phyloP scores from a whole-genome alignment of 1,284 basidiomycete species.

The Flammula alnicola region DNA sequence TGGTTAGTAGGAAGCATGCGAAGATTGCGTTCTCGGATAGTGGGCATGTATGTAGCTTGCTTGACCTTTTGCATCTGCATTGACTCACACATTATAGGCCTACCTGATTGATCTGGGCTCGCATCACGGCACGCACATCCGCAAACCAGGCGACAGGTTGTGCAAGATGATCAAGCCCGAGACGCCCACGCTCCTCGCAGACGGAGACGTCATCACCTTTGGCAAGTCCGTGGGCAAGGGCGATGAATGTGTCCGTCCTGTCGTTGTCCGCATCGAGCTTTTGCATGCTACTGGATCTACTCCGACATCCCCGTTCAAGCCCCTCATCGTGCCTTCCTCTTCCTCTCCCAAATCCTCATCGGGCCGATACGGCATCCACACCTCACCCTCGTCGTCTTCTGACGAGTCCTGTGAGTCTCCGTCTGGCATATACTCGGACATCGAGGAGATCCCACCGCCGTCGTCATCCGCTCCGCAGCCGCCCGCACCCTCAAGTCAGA shows the following conservation, averaged over 20 bases:
- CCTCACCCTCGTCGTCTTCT: slow-evolving; percentile 45
- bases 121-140: slow-evolving; percentile 67
- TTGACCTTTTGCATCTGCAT: slow-evolving; percentile 10
- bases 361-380: slow-evolving; percentile 56
- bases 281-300: slow-evolving; percentile 34
- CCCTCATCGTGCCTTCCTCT: slow-evolving; percentile 33
- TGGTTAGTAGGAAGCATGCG: slow-evolving; percentile 69
- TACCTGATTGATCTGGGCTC: slow-evolving; percentile 63
- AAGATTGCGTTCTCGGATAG: slow-evolving; percentile 65
- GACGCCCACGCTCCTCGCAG: slow-evolving; percentile 50
- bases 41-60: slow-evolving; percentile 51
- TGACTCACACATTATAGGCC: slow-evolving; percentile 39
- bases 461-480: no score
- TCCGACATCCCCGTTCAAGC: slow-evolving; percentile 29
- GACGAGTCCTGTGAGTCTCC: slow-evolving; percentile 44
- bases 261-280: slow-evolving; percentile 62
- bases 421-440: slow-evolving; percentile 55
- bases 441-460: slow-evolving; percentile 52
- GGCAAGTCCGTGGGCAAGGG: slow-evolving; percentile 71
- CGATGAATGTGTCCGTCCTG: slow-evolving; percentile 58
- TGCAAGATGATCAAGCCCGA: slow-evolving; percentile 53
- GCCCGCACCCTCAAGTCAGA: no score
- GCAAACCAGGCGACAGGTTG: slow-evolving; percentile 47
- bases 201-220: slow-evolving; percentile 73
- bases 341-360: slow-evolving; percentile 24